Conservation (phyloP, 1,139 yeast genomes). For the Geotrichum carabidarum region DNA sequence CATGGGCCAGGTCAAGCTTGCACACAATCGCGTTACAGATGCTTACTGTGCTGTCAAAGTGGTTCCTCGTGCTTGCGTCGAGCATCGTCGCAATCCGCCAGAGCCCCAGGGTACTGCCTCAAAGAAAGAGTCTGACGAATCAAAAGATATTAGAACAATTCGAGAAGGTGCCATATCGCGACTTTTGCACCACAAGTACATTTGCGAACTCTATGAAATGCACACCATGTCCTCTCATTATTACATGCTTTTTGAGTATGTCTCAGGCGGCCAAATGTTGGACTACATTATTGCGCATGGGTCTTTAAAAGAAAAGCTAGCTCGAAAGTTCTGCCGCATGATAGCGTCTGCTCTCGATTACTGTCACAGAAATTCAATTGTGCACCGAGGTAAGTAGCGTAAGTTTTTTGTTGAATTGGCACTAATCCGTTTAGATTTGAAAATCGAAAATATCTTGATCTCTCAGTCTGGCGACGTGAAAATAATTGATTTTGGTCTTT, state of each 20-base stretch:
- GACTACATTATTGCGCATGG: slow-evolving; percentile 98
- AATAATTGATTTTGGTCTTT: slow-evolving; percentile 92
- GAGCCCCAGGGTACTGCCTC: slow-evolving; percentile 52
- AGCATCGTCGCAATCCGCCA: slow-evolving; percentile 35
- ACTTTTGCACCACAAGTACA: slow-evolving; percentile 83
- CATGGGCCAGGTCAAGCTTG: slow-evolving; percentile 97
- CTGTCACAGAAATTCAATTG: slow-evolving; percentile 89
- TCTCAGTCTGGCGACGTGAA: slow-evolving; percentile 90
- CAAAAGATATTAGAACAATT: slow-evolving; percentile 85
- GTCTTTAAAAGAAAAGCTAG: slow-evolving; percentile 85
- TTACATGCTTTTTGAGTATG: slow-evolving; percentile 94
- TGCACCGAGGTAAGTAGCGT: slow-evolving; percentile 54
- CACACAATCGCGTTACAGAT: slow-evolving; percentile 73
- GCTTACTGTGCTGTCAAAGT: slow-evolving; percentile 67
- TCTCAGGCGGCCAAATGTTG: slow-evolving; percentile 95
- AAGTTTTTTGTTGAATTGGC: neutral
- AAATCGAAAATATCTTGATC: slow-evolving; percentile 93
- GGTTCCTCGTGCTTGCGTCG: slow-evolving; percentile 61
- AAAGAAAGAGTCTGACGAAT: slow-evolving; percentile 77
- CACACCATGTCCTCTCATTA: slow-evolving; percentile 95
- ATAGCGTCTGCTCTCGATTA: slow-evolving; percentile 91
- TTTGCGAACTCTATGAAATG: slow-evolving; percentile 88
- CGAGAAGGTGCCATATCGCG: slow-evolving; percentile 94
- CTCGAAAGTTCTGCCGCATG: slow-evolving; percentile 93
- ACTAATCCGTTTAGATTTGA: slow-evolving; percentile 51